phyloP scores from a whole-genome alignment of 2,329 filamentous ascomycete genomes.

The Cryphonectria parasitica region DNA sequence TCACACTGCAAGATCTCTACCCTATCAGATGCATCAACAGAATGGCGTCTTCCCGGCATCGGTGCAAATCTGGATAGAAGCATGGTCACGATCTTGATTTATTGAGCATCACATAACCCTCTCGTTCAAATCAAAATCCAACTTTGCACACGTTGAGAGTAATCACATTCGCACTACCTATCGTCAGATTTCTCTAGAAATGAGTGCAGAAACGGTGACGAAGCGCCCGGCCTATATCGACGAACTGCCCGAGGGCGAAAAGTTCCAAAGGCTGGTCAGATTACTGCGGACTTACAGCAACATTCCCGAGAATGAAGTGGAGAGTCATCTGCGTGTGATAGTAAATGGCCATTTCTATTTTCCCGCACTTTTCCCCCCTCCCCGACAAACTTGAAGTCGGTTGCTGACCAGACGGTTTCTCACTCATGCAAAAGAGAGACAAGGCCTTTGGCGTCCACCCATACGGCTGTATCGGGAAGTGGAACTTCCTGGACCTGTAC shows the following conservation, averaged over 20 bases:
- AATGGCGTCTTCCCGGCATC: not conserved
- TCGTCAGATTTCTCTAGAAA: not conserved
- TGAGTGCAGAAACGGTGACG: not conserved
- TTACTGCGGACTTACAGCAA: not conserved
- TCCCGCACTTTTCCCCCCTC: no score
- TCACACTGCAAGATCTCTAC: not conserved
- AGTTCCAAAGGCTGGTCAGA: conserved; percentile 1
- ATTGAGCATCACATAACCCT: not conserved
- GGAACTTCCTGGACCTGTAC: conserved; percentile 45
- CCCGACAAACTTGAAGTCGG: not conserved
- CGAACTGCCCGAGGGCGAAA: not conserved
- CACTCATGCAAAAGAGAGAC: conserved; percentile 35
- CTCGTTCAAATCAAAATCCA: not conserved
- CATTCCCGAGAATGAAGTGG: not conserved
- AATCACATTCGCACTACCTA: not conserved
- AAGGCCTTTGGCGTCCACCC: conserved; percentile 43
- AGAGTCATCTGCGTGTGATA: conserved; percentile 4
- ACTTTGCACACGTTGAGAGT: not conserved
- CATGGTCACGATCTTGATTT: not conserved
- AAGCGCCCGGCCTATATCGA: not conserved
- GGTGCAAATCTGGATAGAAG: not conserved
- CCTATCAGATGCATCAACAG: not conserved
- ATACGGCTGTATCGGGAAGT: conserved; percentile 45
- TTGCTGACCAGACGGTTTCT: not conserved
- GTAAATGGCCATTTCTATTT: not conserved